Percentiles rank a stretch among this genome's conserved stretches.
Evolutionary conservation across 2,329 filamentous ascomycete genomes (phyloP).

Genomic region (Akanthomyces dipterigenus): DNA sequence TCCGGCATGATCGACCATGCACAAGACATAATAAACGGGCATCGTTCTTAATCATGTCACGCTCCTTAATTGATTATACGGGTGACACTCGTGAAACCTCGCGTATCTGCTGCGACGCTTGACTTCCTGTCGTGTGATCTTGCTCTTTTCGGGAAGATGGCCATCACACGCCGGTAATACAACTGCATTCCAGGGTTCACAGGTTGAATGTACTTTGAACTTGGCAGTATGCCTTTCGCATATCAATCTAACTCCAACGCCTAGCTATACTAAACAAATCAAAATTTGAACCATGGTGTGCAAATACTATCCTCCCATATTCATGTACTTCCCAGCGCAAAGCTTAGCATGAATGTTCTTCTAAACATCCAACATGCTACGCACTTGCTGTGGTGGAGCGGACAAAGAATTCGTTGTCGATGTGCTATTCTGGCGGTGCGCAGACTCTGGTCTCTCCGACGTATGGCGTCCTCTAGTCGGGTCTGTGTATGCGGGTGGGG

Average conservation of each 20-base stretch:
- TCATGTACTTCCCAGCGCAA: neutral
- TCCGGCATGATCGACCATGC: neutral
- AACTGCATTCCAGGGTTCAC: neutral
- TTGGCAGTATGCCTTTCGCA: neutral
- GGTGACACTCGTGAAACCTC: neutral
- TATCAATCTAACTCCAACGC: neutral
- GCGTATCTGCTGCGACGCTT: neutral
- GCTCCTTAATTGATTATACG: neutral
- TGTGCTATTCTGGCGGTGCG: slow-evolving; percentile 37
- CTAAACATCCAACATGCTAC: slow-evolving; percentile 53
- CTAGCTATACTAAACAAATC: slow-evolving; percentile 4
- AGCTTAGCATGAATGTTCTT: neutral
- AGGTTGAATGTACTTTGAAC: neutral
- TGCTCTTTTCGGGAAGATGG: neutral
- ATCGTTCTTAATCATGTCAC: neutral
- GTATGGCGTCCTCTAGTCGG: slow-evolving; percentile 20
- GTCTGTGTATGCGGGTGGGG: slow-evolving; percentile 34
- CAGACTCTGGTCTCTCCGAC: slow-evolving; percentile 22
- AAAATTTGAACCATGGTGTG: neutral
- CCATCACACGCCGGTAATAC: neutral
- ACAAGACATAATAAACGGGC: neutral
- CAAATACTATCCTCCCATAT: neutral
- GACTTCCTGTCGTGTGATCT: neutral
- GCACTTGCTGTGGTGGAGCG: slow-evolving; percentile 46
- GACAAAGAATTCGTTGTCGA: slow-evolving; percentile 40